phyloP scores from a whole-genome alignment of 192 early-diverging fungal species.

The Geranomyces variabilis region DNA sequence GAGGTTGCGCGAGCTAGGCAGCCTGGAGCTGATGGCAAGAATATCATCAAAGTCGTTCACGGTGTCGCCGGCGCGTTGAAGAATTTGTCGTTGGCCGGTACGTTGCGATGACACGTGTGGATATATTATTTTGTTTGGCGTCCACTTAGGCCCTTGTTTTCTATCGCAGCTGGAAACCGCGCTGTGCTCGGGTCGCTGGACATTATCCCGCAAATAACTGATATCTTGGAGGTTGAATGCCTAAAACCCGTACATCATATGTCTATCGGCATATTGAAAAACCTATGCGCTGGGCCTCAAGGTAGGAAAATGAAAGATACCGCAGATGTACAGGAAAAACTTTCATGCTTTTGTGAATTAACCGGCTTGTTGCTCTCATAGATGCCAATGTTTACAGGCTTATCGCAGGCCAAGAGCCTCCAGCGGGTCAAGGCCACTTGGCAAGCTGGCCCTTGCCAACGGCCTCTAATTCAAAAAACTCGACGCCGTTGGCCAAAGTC shows the following conservation, averaged over 20 bases:
- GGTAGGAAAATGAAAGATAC: too few relatives aligned
- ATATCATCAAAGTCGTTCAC: constrained; percentile 55
- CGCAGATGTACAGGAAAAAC: too few relatives aligned
- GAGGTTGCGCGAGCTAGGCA: constrained; percentile 40
- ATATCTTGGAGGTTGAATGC: constrained; percentile 45
- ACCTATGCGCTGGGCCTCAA: constrained; percentile 49
- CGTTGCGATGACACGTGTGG: background rate
- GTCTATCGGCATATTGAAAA: constrained; percentile 52
- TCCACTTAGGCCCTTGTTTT: constrained; percentile 15
- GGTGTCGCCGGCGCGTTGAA: constrained; percentile 58
- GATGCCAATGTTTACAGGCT: constrained; percentile 54
- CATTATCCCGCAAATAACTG: constrained; percentile 36
- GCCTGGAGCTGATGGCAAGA: constrained; percentile 34
- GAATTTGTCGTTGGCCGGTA: constrained; percentile 54
- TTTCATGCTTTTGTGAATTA: too few relatives aligned
- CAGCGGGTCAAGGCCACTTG: constrained; percentile 22
- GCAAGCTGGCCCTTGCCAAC: constrained; percentile 25
- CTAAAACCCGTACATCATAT: constrained; percentile 50
- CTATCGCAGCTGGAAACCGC: constrained; percentile 39
- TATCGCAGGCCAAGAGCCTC: constrained; percentile 51
- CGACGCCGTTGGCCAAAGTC: constrained; percentile 45
- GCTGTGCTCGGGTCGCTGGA: constrained; percentile 43
- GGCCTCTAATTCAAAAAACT: background rate
- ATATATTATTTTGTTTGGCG: background rate
- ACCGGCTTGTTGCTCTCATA: background rate